Percentiles rank a stretch among this genome's conserved stretches.
Evolutionary conservation across 129 eudicot species (phyloP).

Genomic region (Smallanthus sonchifolius): DNA sequence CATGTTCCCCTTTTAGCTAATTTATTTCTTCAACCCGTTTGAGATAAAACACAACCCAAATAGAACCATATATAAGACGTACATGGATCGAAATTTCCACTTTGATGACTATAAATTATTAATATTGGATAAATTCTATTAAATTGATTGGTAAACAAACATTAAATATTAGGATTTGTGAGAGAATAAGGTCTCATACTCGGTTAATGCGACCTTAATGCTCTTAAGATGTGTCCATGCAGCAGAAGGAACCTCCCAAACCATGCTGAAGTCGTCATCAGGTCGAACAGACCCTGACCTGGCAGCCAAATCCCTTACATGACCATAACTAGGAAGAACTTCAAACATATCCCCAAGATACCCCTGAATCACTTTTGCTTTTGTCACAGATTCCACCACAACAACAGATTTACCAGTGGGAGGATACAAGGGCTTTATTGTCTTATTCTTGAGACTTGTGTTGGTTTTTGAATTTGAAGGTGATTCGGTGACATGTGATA

Average conservation of each 20-base stretch:
- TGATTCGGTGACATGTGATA: constrained; percentile 25
- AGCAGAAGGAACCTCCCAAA: constrained; percentile 96
- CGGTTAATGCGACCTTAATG: constrained; percentile 78
- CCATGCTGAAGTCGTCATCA: constrained; percentile 91
- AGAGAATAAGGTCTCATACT: constrained; percentile 43
- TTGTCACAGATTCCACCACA: constrained; percentile 85
- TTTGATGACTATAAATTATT: not conserved
- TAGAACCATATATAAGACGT: not conserved
- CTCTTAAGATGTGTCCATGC: constrained; percentile 97
- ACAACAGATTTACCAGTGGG: constrained; percentile 76
- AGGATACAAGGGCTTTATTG: constrained; percentile 63
- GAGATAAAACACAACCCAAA: not conserved
- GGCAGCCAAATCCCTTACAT: constrained; percentile 95
- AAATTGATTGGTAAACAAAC: not conserved
- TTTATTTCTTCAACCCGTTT: not conserved
- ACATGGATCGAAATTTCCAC: not conserved
- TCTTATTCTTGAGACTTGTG: constrained; percentile 25
- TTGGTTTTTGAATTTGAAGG: constrained; percentile 23
- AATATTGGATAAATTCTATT: not conserved
- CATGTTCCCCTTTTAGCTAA: not conserved
- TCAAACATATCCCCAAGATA: constrained; percentile 98
- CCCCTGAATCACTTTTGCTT: constrained; percentile 94
- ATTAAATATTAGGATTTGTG: not conserved
- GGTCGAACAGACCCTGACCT: constrained; percentile 94
- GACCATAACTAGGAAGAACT: constrained; percentile 96